phyloP scores from a whole-genome alignment of 2,329 filamentous ascomycete species.

The Aspergillus sp. region DNA sequence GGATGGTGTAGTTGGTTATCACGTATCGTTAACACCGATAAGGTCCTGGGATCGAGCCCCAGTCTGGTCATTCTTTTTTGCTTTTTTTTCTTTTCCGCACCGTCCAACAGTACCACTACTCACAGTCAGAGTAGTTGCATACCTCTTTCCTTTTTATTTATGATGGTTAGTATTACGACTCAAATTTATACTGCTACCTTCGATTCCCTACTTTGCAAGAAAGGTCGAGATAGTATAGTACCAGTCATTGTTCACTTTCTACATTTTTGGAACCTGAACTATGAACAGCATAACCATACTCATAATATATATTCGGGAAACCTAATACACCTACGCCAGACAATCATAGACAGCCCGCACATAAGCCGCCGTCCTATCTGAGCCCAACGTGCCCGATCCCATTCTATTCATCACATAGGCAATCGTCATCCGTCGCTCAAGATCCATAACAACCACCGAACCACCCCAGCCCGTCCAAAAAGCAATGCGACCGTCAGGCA shows the following conservation, averaged over 20 bases:
- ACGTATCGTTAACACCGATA: slow-evolving; percentile 41
- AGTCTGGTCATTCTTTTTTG: slow-evolving; percentile 29
- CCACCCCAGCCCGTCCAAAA: slow-evolving; percentile 54
- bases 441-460: slow-evolving; percentile 48
- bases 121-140: too few relatives aligned
- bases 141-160: too few relatives aligned
- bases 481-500: slow-evolving; percentile 37
- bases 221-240: too few relatives aligned
- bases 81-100: background rate
- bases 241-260: too few relatives aligned
- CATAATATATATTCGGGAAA: too few relatives aligned
- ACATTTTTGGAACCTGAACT: too few relatives aligned
- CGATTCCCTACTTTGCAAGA: too few relatives aligned
- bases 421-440: slow-evolving; percentile 46
- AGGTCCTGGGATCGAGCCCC: slow-evolving; percentile 34
- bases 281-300: too few relatives aligned
- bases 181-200: too few relatives aligned
- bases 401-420: slow-evolving; percentile 53
- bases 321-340: too few relatives aligned
- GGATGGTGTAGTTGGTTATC: slow-evolving; percentile 29
- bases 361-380: slow-evolving; percentile 31
- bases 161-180: too few relatives aligned
- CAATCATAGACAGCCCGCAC: slow-evolving; percentile 35
- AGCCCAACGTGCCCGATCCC: slow-evolving; percentile 34
- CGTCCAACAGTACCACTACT: too few relatives aligned